Base-by-base conservation (phyloP, 805 yeast species). In the Spathaspora gorwiae region DNA sequence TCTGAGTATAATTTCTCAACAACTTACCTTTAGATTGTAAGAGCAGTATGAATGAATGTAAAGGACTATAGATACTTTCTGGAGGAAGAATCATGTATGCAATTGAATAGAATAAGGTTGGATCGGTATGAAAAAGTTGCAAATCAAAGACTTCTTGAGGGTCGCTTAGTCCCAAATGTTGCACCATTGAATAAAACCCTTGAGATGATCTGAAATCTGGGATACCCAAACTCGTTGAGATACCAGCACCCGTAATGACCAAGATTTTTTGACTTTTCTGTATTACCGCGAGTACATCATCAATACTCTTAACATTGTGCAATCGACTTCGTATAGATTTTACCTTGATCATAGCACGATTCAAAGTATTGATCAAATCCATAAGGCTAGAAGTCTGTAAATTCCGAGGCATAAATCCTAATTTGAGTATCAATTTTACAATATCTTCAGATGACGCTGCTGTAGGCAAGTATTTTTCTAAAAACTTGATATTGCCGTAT, bases 311-410 rank as follows among this genome's bases (percentile, higher is more conserved):
- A 52, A 85, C 79, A 43, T 70, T 62, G 2, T 75, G 71, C 24
- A 84, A 55, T 49, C 86, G 68, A 2, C 77, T 65, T 47, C 95
- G 74, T 39, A 80, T 75, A 35, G 70, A 61, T 27, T 77, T 56
- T 9, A 85, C 88, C 53, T 78, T 79, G 45, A 78, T 76, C 66
- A 87, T 81, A 8, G 88, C 90, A 44, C 72, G 72, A 53, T 81
- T 81, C 36, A 87, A 65, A 43, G 75, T 70, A 48, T 73, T 71
- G 34, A 83, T 73, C 35, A 77, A 66, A 42, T 68, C 70, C 48
- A 70, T 62, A 26, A 81, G 65, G 47, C 68, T 70, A 43, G 66
- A 65, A 43, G 75, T 77, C 46, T 75, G 76, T 5, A 64, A 47
- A 35, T 61, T 60, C n/a, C 49, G 57, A 45, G 73, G 60, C 51